Evolutionary conservation across 257 asterid genomes (phyloP).

Genomic region (Plantago major): DNA sequence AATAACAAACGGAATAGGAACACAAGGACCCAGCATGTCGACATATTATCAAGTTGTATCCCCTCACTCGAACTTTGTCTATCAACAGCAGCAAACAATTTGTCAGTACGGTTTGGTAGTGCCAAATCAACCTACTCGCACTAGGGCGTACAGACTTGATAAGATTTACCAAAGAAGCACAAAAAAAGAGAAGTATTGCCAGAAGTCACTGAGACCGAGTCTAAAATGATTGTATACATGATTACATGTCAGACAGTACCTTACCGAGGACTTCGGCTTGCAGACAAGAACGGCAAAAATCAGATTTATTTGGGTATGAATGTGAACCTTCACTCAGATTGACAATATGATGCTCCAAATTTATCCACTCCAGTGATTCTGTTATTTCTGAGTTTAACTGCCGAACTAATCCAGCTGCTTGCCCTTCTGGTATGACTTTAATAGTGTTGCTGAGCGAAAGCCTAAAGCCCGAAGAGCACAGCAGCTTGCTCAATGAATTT

Average conservation of each 20-base stretch:
- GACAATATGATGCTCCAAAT: slow-evolving; percentile 36
- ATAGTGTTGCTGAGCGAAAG: slow-evolving; percentile 66
- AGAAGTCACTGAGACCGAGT: slow-evolving; percentile 62
- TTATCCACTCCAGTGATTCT: slow-evolving; percentile 74
- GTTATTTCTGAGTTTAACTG: slow-evolving; percentile 50
- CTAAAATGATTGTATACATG: slow-evolving; percentile 61
- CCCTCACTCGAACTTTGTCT: slow-evolving; percentile 34
- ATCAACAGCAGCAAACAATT: slow-evolving; percentile 37
- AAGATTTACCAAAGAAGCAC: slow-evolving; percentile 55
- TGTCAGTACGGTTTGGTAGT: slow-evolving; percentile 31
- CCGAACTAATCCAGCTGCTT: slow-evolving; percentile 69
- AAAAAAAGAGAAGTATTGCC: slow-evolving; percentile 71
- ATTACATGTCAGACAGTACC: slow-evolving; percentile 61
- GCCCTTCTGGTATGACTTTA: slow-evolving; percentile 89
- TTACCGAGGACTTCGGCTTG: slow-evolving; percentile 69
- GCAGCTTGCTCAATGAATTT: slow-evolving; percentile 50
- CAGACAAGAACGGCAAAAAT: slow-evolving; percentile 28
- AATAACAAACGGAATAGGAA: slow-evolving; percentile 60
- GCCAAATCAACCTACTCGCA: slow-evolving; percentile 44
- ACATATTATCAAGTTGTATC: slow-evolving; percentile 26
- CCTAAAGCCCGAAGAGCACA: slow-evolving; percentile 65
- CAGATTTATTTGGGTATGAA: slow-evolving; percentile 21
- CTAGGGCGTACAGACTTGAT: slow-evolving; percentile 47
- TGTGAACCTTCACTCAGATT: slow-evolving; percentile 26
- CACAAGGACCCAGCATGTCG: slow-evolving; percentile 54